Evolutionary conservation across 768 basidiomycete species (phyloP), one percentile per base, ranked within the genome.

Genomic region (Guyanaporus albipodus): DNA sequence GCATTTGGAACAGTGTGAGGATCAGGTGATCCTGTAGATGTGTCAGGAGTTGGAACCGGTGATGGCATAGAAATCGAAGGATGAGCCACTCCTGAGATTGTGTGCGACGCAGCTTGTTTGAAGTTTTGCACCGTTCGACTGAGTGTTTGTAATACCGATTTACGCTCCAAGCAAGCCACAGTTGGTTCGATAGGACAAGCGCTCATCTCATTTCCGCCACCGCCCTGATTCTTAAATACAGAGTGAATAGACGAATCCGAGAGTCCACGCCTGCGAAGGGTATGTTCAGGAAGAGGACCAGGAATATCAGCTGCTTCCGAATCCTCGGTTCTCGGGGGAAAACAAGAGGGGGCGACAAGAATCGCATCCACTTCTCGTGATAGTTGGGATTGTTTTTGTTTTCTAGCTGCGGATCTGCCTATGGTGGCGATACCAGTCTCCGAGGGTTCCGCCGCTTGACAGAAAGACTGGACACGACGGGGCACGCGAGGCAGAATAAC

Each of bases 201-300:
- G 28, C 4, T 5, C 11, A 7, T 38, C 29, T 48, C 38, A 22
- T 39, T 41, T 49, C 44, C 19, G 24, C 70, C 67, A n/a, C 72
- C 73, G 5, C 64, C 71, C 38, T 86, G 78, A 44, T 68, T 73
- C 49, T 82, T 70, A 67, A 88, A 95, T 0, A 90, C 90, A 4
- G 90, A 86, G 51, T 83, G 88, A 50, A 97, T 92, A 2, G 91
- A 94, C 1, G 92, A 94, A 63, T 97, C 95, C 2, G 89, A 91
- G 40, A 96, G 66, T 2, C 92, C 91, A 44, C 94, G 78, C 23
- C 85, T 77, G 31, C 81, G 79, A 7, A 93, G 70, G 15, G 83
- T 80, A 18, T 82, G 80, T 38, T 85, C 75, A 21, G 83, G 67
- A 14, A 90, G 64, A n/a, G 83, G 73, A 4, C 75, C 70, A 31